Percentiles rank a stretch among this genome's conserved stretches.
Conservation (phyloP, 2,329 filamentous ascomycete species). For the Aquanectria penicillioides region DNA sequence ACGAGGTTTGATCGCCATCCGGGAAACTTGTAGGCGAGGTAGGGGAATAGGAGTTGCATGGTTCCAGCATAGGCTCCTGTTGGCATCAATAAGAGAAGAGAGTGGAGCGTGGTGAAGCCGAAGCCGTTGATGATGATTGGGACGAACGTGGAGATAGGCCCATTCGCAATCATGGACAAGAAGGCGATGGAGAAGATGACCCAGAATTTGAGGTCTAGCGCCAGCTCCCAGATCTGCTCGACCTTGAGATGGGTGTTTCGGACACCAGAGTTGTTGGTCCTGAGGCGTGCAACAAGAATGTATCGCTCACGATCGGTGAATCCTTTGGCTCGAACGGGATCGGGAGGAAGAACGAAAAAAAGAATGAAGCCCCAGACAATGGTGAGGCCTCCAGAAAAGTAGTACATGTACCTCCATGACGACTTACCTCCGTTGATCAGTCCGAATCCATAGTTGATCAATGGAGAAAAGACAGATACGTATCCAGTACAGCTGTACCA, state of each 20-base stretch:
- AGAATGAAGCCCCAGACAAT: conserved; percentile 52
- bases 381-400: conserved; percentile 48
- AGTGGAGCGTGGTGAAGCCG: conserved; percentile 55
- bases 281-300: conserved; percentile 41
- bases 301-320: conserved; percentile 41
- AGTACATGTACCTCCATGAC: conserved; percentile 42
- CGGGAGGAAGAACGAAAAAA: conserved; percentile 51
- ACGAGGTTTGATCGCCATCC: conserved; percentile 51
- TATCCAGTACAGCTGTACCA: conserved; percentile 57
- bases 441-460: conserved; percentile 60
- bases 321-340: conserved; percentile 50
- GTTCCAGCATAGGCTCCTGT: conserved; percentile 50
- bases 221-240: conserved; percentile 51
- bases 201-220: conserved; percentile 51
- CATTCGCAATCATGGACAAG: conserved; percentile 53
- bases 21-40: conserved; percentile 50
- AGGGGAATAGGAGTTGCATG: conserved; percentile 51
- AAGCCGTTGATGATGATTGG: conserved; percentile 57
- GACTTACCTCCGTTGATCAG: conserved; percentile 51
- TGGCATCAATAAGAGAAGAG: conserved; percentile 48
- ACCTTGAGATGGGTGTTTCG: conserved; percentile 56
- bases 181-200: conserved; percentile 50
- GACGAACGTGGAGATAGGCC: conserved; percentile 55
- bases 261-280: conserved; percentile 50
- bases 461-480: conserved; percentile 55